Conservation (phyloP, 2,329 filamentous ascomycete species). For the Colletotrichum lupini region DNA sequence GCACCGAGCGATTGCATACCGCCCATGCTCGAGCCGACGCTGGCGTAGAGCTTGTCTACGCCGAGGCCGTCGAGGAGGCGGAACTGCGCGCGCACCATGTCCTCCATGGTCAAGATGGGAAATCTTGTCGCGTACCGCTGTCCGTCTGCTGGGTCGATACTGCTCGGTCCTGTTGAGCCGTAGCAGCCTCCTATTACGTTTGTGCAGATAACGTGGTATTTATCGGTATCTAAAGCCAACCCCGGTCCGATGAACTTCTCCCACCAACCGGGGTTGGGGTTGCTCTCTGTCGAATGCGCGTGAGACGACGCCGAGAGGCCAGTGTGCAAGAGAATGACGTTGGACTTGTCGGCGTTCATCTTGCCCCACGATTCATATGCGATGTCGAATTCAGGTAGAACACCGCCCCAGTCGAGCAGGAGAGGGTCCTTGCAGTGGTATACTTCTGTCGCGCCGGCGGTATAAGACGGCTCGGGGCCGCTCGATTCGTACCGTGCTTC, state of each 20-base stretch:
- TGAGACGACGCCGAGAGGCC: conserved; percentile 97
- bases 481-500: conserved; percentile 73
- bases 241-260: conserved; percentile 97
- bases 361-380: conserved; percentile 94
- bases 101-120: conserved; percentile 93
- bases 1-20: conserved; percentile 97
- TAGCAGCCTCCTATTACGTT: conserved; percentile 97
- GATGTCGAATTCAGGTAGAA: conserved; percentile 88
- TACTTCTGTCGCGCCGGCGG: conserved; percentile 82
- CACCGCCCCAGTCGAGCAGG: conserved; percentile 92
- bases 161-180: conserved; percentile 91
- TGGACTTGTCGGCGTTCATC: conserved; percentile 83
- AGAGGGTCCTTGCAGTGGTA: conserved; percentile 82
- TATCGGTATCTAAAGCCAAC: conserved; percentile 85
- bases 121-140: conserved; percentile 93
- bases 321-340: conserved; percentile 92
- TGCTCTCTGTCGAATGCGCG: conserved; percentile 88
- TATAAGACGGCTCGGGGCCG: conserved; percentile 95
- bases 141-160: conserved; percentile 87
- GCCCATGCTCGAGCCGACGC: conserved; percentile 96
- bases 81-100: conserved; percentile 98
- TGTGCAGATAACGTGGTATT: conserved; percentile 94
- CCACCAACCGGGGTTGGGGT: conserved; percentile 96
- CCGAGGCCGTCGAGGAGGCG: conserved; percentile 83
- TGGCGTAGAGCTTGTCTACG: conserved; percentile 85